Percentiles rank a stretch among this genome's conserved stretches.
These are phyloP conservation scores for Clavulina sp. DNA, from an alignment of 768 basidiomycete species.

Conservation along the genomic window DNA sequence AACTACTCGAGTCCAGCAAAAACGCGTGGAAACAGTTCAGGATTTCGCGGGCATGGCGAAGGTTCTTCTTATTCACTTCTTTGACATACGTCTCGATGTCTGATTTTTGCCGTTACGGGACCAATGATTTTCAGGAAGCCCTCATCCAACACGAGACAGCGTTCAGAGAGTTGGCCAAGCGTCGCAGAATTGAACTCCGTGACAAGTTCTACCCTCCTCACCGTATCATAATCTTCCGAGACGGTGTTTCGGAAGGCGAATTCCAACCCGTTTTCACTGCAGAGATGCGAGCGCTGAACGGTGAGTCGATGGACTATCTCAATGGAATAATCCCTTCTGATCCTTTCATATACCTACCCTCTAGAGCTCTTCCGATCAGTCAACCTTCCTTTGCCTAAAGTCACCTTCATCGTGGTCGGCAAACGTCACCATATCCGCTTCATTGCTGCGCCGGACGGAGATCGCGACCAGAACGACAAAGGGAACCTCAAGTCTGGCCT, in stretches of 20 bases:
- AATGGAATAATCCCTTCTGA: too few relatives aligned
- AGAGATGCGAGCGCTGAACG: constrained; percentile 27
- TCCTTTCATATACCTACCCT: too few relatives aligned
- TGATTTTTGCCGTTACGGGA: constrained; percentile 28
- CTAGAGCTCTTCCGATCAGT: too few relatives aligned
- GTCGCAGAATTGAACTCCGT: constrained; percentile 34
- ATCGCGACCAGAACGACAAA: constrained; percentile 2
- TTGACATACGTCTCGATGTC: too few relatives aligned
- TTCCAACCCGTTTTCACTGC: constrained; percentile 40
- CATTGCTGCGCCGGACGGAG: background rate
- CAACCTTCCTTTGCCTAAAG: too few relatives aligned
- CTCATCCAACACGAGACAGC: too few relatives aligned
- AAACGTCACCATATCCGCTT: constrained; percentile 8
- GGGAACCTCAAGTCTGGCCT: background rate
- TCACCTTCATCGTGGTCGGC: constrained; percentile 7
- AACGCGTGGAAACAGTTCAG: constrained; percentile 49
- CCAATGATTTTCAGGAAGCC: constrained; percentile 46
- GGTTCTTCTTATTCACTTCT: background rate
- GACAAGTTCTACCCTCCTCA: constrained; percentile 46
- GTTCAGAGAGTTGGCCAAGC: too few relatives aligned
- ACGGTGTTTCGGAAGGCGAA: constrained; percentile 52
- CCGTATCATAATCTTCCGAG: constrained; percentile 55
- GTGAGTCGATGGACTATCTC: constrained; percentile 27
- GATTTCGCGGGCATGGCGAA: background rate
- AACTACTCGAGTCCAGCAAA: constrained; percentile 61